Conservation (phyloP, 306 rosid genomes). For the Lablab purpureus region DNA sequence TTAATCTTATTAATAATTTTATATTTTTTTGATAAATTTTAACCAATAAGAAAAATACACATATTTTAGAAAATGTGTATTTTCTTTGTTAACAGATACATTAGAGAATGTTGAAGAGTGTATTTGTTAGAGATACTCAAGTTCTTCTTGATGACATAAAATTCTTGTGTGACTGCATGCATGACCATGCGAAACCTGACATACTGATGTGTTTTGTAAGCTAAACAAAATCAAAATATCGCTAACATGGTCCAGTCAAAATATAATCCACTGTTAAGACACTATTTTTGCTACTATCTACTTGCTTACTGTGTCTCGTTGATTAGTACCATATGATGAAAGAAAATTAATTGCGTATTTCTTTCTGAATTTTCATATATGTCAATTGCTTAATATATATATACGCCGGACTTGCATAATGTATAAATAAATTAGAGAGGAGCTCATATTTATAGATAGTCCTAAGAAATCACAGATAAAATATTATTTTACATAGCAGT, state of each 20-base stretch:
- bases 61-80: too few relatives aligned
- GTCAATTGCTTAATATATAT: neutral
- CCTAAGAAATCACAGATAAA: neutral
- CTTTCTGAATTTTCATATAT: neutral
- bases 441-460: neutral
- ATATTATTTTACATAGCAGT: neutral
- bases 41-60: too few relatives aligned
- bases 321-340: slow-evolving; percentile 1
- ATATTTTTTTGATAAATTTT: too few relatives aligned
- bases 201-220: neutral
- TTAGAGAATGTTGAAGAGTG: neutral
- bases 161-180: slow-evolving; percentile 14
- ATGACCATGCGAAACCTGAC: slow-evolving; percentile 3
- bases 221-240: neutral
- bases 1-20: neutral
- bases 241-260: neutral
- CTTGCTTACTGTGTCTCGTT: neutral
- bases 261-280: neutral
- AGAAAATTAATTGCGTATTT: neutral
- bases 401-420: neutral
- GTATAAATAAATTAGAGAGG: neutral
- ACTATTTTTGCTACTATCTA: neutral
- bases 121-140: neutral
- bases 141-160: neutral
- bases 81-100: too few relatives aligned